phyloP scores from a whole-genome alignment of 139 green algal genomes.

The Zygnema cylindricum region DNA sequence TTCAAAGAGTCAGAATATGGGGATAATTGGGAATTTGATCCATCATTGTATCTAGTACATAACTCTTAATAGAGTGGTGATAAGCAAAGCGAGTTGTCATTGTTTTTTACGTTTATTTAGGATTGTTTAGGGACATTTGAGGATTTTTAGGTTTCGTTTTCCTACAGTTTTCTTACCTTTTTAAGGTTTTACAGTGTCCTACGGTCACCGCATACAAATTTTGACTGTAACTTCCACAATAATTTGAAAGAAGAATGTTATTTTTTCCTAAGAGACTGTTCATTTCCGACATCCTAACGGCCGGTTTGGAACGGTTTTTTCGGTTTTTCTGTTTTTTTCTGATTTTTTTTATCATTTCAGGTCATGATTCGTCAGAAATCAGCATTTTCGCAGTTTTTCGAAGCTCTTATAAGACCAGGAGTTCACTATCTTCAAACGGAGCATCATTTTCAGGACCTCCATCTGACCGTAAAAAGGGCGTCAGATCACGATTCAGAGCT shows the following conservation, averaged over 20 bases:
- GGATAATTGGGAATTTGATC: too few relatives aligned
- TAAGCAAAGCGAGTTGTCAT: too few relatives aligned
- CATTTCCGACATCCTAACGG: not conserved
- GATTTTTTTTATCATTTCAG: not conserved
- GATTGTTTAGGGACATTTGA: too few relatives aligned
- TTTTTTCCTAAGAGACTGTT: not conserved
- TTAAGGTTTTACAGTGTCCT: too few relatives aligned
- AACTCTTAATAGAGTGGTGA: too few relatives aligned
- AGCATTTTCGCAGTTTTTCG: constrained; percentile 40
- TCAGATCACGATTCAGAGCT: constrained; percentile 11
- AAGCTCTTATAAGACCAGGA: constrained; percentile 25
- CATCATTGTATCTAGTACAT: too few relatives aligned
- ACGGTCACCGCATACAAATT: too few relatives aligned
- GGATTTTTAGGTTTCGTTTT: too few relatives aligned
- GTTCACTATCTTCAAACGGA: constrained; percentile 37
- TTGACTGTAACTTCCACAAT: too few relatives aligned
- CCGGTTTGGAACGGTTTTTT: not conserved
- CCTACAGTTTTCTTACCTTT: too few relatives aligned
- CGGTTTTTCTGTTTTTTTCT: not conserved
- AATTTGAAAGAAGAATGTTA: not conserved
- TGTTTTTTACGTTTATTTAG: too few relatives aligned
- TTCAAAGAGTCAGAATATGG: too few relatives aligned
- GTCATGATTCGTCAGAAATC: constrained; percentile 51
- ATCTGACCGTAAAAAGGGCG: constrained; percentile 11
- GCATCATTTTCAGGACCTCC: constrained; percentile 47